phyloP scores from a whole-genome alignment of 768 basidiomycete genomes.

The Termitomyces sp. region DNA sequence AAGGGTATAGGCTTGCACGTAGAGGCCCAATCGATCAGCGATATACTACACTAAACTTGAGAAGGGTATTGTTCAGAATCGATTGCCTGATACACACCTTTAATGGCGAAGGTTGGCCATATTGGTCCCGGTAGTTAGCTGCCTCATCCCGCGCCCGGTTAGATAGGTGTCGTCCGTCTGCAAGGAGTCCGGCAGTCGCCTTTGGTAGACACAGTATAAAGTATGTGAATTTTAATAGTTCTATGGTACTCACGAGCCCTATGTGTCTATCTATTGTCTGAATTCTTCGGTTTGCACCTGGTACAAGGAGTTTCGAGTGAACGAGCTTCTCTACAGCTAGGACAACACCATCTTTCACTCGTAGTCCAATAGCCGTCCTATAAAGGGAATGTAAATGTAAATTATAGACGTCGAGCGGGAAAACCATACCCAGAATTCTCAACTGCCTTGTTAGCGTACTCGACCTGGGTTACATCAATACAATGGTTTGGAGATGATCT shows the following conservation, averaged over 20 bases:
- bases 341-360: constrained; percentile 91
- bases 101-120: constrained; percentile 69
- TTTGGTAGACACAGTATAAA: constrained; percentile 21
- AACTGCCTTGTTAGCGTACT: constrained; percentile 97
- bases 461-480: constrained; percentile 52
- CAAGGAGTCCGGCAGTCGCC: constrained; percentile 91
- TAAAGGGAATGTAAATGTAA: not conserved
- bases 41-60: constrained; percentile 20
- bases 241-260: constrained; percentile 59
- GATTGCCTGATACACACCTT: constrained; percentile 43
- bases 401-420: not conserved
- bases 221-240: not conserved
- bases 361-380: constrained; percentile 94
- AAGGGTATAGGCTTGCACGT: constrained; percentile 92
- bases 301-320: constrained; percentile 92
- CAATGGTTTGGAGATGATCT: constrained; percentile 1
- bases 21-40: constrained; percentile 78
- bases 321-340: constrained; percentile 98
- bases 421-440: constrained; percentile 87
- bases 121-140: constrained; percentile 60
- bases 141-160: constrained; percentile 85
- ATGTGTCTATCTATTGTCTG: constrained; percentile 92
- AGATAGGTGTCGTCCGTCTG: constrained; percentile 87
- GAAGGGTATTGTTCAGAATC: not conserved
- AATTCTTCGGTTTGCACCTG: constrained; percentile 89